phyloP scores from a whole-genome alignment of 2,329 filamentous ascomycete genomes.

The Stagonosporopsis tanaceti region DNA sequence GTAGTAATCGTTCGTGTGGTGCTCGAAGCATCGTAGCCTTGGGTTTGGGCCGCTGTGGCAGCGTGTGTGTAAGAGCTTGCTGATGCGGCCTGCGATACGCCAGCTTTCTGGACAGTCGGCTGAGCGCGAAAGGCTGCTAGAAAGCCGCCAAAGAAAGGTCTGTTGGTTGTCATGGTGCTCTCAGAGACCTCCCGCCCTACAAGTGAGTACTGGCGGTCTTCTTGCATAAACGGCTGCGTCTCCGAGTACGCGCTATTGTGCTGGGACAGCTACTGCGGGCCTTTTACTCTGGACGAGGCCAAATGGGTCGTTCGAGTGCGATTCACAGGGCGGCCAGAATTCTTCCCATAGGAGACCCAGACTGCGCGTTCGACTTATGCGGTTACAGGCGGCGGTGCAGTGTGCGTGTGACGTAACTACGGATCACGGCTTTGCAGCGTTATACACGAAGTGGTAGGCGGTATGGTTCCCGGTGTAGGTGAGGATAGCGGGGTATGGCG shows the following conservation, averaged over 20 bases:
- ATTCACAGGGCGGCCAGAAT: not conserved
- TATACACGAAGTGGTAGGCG: slow-evolving; percentile 3
- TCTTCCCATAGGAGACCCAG: slow-evolving; percentile 1
- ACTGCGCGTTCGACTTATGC: slow-evolving; percentile 13
- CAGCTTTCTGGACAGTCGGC: slow-evolving; percentile 65
- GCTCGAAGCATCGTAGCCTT: slow-evolving; percentile 50
- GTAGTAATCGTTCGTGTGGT: slow-evolving; percentile 51
- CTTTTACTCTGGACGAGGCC: not conserved
- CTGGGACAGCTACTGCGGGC: not conserved
- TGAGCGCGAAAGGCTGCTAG: slow-evolving; percentile 72
- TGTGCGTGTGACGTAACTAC: slow-evolving; percentile 36
- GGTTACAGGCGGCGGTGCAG: slow-evolving; percentile 7
- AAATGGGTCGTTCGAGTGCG: not conserved
- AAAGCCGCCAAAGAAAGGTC: slow-evolving; percentile 72
- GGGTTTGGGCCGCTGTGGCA: slow-evolving; percentile 45
- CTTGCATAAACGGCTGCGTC: slow-evolving; percentile 36
- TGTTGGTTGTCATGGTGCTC: slow-evolving; percentile 67
- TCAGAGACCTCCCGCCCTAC: slow-evolving; percentile 26
- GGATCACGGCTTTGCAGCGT: slow-evolving; percentile 9
- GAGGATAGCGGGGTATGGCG: slow-evolving; percentile 21
- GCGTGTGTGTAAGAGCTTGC: slow-evolving; percentile 49
- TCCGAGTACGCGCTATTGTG: slow-evolving; percentile 11
- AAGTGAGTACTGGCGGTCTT: slow-evolving; percentile 33
- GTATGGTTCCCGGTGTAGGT: slow-evolving; percentile 7
- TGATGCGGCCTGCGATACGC: slow-evolving; percentile 52